phyloP scores from a whole-genome alignment of 805 yeast species.

The Zygosaccharomyces rouxii region DNA sequence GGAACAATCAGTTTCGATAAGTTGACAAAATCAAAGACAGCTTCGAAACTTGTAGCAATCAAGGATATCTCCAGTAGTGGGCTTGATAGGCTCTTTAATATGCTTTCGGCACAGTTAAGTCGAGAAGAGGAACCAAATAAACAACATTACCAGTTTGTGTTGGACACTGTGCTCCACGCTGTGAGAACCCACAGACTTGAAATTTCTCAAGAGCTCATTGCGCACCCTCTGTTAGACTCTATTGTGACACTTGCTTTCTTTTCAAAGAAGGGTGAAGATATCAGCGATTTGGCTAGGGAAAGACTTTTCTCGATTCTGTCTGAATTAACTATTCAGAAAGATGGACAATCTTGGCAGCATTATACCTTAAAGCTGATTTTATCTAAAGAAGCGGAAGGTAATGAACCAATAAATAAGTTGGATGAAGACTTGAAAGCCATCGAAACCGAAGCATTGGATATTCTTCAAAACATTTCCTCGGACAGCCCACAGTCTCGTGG shows the following conservation, averaged over 20 bases:
- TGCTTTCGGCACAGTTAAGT: constrained; percentile 11
- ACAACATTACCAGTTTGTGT: constrained; percentile 43
- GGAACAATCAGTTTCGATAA: constrained; percentile 72
- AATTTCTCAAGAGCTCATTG: constrained; percentile 28
- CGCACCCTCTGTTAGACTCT: constrained; percentile 31
- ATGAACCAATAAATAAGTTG: constrained; percentile 38
- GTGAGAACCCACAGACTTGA: constrained; percentile 42
- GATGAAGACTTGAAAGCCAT: constrained; percentile 55
- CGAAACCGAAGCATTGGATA: constrained; percentile 45
- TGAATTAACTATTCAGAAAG: constrained; percentile 44
- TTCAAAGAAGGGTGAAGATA: constrained; percentile 17
- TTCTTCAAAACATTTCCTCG: constrained; percentile 41
- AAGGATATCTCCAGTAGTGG: constrained; percentile 16
- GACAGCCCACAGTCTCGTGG: constrained; percentile 45
- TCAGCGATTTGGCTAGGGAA: constrained; percentile 44
- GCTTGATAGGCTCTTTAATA: constrained; percentile 24
- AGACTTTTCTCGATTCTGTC: constrained; percentile 66
- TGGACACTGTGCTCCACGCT: constrained; percentile 56
- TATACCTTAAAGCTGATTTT: constrained; percentile 42
- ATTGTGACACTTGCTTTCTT: constrained; percentile 35
- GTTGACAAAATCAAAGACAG: constrained; percentile 67
- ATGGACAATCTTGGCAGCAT: constrained; percentile 51
- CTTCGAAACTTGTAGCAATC: constrained; percentile 40
- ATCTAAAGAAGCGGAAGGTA: constrained; percentile 24
- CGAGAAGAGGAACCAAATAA: constrained; percentile 5